Conservation (phyloP, 257 asterid species). For the Apocynum venetum region DNA sequence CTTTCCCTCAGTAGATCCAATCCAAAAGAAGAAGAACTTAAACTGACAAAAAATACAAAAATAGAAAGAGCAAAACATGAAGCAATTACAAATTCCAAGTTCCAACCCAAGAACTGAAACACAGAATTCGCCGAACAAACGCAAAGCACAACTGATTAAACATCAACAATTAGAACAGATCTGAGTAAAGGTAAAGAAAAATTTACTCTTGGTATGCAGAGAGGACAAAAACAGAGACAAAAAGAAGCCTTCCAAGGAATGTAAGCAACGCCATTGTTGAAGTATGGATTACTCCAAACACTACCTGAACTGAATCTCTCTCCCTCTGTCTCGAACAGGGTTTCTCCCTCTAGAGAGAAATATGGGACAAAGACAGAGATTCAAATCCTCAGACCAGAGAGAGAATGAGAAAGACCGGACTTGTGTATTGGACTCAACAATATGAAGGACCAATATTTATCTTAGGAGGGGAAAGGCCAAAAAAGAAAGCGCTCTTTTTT, state of each 20-base stretch:
- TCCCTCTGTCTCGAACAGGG: constrained; percentile 20
- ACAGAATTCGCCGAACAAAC: background rate
- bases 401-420: background rate
- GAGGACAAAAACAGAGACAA: constrained; percentile 86
- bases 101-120: background rate
- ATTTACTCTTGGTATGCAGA: constrained; percentile 89
- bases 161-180: constrained; percentile 36
- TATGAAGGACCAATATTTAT: background rate
- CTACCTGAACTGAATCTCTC: background rate
- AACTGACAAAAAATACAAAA: background rate
- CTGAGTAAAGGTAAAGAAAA: constrained; percentile 26
- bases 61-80: background rate
- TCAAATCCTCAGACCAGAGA: background rate
- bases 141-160: constrained; percentile 1
- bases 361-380: background rate
- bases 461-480: background rate
- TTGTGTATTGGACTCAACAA: background rate
- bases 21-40: background rate
- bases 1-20: constrained; percentile 34
- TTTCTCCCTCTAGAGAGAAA: constrained; percentile 14
- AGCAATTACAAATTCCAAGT: background rate
- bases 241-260: constrained; percentile 74
- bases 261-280: constrained; percentile 63
- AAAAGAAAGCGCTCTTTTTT: too few species aligned
- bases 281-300: background rate